Percentiles rank a stretch among this genome's conserved stretches.
Conservation (phyloP, 352 stramenopile species). For the Thalassiosira mediterranea region DNA sequence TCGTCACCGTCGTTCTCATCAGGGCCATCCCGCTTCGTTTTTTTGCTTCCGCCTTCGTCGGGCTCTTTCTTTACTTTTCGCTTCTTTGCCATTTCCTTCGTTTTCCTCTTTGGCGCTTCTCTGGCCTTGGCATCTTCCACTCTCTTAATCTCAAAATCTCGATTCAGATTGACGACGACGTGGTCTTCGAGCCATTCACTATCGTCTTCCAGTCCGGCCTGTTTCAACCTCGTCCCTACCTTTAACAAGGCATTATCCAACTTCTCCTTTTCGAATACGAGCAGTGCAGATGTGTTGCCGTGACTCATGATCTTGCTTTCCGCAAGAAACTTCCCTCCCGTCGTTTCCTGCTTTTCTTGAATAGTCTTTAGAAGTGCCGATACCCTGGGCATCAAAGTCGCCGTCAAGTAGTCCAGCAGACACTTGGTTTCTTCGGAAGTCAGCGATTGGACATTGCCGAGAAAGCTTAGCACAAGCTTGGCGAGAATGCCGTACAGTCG, state of each 20-base stretch:
- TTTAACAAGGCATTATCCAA: slow-evolving; percentile 56
- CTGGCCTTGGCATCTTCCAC: slow-evolving; percentile 34
- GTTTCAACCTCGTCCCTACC: slow-evolving; percentile 37
- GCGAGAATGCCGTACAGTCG: slow-evolving; percentile 40
- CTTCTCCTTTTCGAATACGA: slow-evolving; percentile 64
- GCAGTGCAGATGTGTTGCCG: slow-evolving; percentile 40
- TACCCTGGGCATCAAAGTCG: slow-evolving; percentile 35
- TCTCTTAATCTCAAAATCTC: slow-evolving; percentile 43
- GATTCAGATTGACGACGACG: slow-evolving; percentile 31
- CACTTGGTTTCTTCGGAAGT: slow-evolving; percentile 27
- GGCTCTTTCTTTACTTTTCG: slow-evolving; percentile 32
- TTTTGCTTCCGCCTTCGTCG: slow-evolving; percentile 18
- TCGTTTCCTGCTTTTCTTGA: slow-evolving; percentile 44
- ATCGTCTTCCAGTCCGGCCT: slow-evolving; percentile 34
- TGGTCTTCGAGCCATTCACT: slow-evolving; percentile 48
- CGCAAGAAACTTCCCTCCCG: slow-evolving; percentile 43
- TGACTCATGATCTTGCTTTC: slow-evolving; percentile 58
- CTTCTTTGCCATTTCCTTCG: slow-evolving; percentile 20
- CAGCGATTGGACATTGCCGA: slow-evolving; percentile 33
- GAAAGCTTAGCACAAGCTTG: slow-evolving; percentile 43
- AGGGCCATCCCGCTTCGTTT: slow-evolving; percentile 41
- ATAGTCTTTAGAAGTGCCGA: slow-evolving; percentile 35
- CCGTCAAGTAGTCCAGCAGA: slow-evolving; percentile 34
- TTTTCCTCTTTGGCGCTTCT: slow-evolving; percentile 41
- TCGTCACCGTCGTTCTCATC: too few species aligned